Evolutionary conservation across 768 basidiomycete genomes (phyloP), one percentile per base, ranked within the genome.

Genomic region (Sarcomyxa edulis): DNA sequence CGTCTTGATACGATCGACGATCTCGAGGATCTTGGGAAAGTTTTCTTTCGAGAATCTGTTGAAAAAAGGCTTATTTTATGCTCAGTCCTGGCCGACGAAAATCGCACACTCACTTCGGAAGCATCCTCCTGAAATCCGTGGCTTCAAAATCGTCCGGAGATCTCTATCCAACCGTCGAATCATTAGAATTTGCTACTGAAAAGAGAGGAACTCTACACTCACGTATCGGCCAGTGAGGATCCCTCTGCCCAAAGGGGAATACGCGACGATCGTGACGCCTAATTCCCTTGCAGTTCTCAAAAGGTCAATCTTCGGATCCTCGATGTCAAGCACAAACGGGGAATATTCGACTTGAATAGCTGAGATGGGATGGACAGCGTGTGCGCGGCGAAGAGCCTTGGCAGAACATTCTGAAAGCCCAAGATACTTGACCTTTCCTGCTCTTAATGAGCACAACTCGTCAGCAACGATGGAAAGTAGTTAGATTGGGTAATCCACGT

Each of bases 1-100:
- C 35, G 50, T 18, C 44, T 50, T 2, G 87, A 90, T 50, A 82
- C 81, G 44, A 59, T 76, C 9, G 89, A 89, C 56, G 87, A 87
- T 51, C 59, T 90, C 15, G 84, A 88, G 48, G 72, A 73, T 33
- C 78, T 79, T 25, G 20, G 42, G 21, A 33, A 45, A n/a, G n/a
- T n/a, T n/a, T n/a, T n/a, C n/a, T n/a, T n/a, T n/a, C n/a, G n/a
- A n/a, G n/a, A n/a, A n/a, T n/a, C n/a, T n/a, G n/a, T n/a, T n/a
- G n/a, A n/a, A n/a, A n/a, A n/a, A n/a, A n/a, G n/a, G n/a, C n/a
- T n/a, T n/a, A n/a, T n/a, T n/a, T n/a, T n/a, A n/a, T n/a, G n/a
- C n/a, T n/a, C n/a, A n/a, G n/a, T n/a, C n/a, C n/a, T n/a, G n/a
- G n/a, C n/a, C n/a, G n/a, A n/a, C n/a, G n/a, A n/a, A n/a, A n/a